These are phyloP conservation scores for Podospora didyma DNA, from an alignment of 495 filamentous ascomycete genomes.

Conservation along the genomic window DNA sequence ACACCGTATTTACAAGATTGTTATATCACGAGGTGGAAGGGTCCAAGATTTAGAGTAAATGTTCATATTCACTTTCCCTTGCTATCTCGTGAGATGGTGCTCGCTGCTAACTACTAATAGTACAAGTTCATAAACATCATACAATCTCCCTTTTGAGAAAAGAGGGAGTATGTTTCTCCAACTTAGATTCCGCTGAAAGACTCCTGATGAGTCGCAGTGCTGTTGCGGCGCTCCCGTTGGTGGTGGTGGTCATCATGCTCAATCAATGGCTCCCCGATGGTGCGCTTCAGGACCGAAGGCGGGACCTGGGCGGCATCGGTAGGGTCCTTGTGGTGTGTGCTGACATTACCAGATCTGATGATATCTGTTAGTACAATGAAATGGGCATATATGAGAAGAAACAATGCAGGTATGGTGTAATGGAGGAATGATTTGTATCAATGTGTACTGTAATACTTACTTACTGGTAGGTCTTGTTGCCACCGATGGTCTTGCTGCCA, in stretches of 20 bases:
- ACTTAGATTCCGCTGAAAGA: conserved; percentile 32
- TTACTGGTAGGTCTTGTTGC: conserved; percentile 44
- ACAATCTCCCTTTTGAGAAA: neutral
- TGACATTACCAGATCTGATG: conserved; percentile 1
- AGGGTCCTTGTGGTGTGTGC: conserved; percentile 28
- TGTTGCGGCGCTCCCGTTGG: conserved; percentile 35
- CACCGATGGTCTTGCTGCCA: conserved; percentile 39
- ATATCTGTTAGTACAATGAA: neutral
- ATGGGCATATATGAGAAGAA: neutral
- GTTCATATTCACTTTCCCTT: neutral
- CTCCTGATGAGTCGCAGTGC: conserved; percentile 37
- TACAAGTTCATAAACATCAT: neutral
- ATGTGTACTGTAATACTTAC: conserved; percentile 33
- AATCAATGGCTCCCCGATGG: conserved; percentile 35
- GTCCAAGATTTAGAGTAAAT: too few species aligned
- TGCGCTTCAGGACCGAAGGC: conserved; percentile 37
- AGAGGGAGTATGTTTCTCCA: too few species aligned
- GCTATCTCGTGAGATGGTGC: conserved; percentile 1
- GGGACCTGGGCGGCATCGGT: conserved; percentile 47
- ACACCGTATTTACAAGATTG: too few species aligned
- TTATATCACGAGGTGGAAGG: too few species aligned
- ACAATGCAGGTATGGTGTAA: neutral
- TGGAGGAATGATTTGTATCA: neutral
- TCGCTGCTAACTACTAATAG: neutral
- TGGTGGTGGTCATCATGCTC: conserved; percentile 34